A percentile compares a stretch with the other conserved stretches of the same genome.
These are phyloP conservation scores for Rosa persica DNA, from an alignment of 306 rosid species.

Conservation along the genomic window DNA sequence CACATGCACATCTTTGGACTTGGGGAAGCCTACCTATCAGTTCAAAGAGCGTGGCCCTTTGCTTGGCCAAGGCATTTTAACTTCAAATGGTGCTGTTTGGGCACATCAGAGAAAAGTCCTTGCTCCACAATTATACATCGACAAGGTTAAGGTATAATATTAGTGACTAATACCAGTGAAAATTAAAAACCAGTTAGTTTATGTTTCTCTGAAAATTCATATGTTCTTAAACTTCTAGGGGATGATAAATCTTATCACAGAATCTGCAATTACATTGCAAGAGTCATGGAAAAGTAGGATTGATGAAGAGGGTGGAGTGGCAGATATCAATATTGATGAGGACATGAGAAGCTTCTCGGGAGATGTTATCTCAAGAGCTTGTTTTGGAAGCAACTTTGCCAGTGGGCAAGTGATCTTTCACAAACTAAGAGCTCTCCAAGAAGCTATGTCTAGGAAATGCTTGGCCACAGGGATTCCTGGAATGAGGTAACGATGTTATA, in stretches of 20 bases:
- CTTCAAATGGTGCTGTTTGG: slow-evolving; percentile 47
- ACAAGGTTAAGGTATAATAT: slow-evolving; percentile 46
- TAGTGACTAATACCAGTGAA: neutral
- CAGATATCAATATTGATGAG: slow-evolving; percentile 8
- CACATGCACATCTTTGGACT: slow-evolving; percentile 39
- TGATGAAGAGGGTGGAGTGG: neutral
- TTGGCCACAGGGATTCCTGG: slow-evolving; percentile 6
- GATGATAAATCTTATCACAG: slow-evolving; percentile 13
- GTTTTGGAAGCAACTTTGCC: slow-evolving; percentile 20
- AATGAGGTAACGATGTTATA: neutral
- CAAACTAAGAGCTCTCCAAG: slow-evolving; percentile 19
- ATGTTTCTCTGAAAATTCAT: neutral
- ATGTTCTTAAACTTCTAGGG: slow-evolving; percentile 10
- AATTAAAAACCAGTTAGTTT: neutral
- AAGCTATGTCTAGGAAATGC: slow-evolving; percentile 22
- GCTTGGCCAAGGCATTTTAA: slow-evolving; percentile 43
- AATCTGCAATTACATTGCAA: neutral
- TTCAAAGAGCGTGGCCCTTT: slow-evolving; percentile 35
- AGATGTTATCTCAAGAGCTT: slow-evolving; percentile 29
- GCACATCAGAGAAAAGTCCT: slow-evolving; percentile 40
- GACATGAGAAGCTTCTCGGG: slow-evolving; percentile 16
- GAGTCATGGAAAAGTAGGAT: neutral
- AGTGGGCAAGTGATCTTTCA: slow-evolving; percentile 22
- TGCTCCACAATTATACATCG: slow-evolving; percentile 52
- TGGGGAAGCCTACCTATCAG: slow-evolving; percentile 41